A percentile compares a stretch with the other conserved stretches of the same genome.
These are phyloP conservation scores for Exidia glandulosa DNA, from an alignment of 768 basidiomycete species.

Conservation along the genomic window DNA sequence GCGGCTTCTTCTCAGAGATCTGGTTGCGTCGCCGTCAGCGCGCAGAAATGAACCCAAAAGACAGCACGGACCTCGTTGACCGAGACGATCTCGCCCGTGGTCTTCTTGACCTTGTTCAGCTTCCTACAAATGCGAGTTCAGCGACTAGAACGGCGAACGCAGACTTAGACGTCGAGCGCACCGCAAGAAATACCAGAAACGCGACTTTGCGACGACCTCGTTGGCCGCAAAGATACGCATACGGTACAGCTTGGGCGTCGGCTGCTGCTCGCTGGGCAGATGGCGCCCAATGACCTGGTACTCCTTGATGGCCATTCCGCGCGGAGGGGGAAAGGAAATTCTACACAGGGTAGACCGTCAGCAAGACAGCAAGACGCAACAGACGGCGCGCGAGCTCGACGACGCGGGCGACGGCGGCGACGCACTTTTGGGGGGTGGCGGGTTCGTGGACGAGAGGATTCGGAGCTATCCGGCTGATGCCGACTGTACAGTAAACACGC, in stretches of 20 bases:
- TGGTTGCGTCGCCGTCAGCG: slow-evolving; percentile 78
- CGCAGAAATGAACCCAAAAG: slow-evolving; percentile 16
- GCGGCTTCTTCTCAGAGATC: slow-evolving; percentile 96
- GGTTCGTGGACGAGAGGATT: too few species aligned
- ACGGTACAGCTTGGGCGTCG: slow-evolving; percentile 95
- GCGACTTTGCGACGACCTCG: slow-evolving; percentile 96
- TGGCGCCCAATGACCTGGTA: slow-evolving; percentile 97
- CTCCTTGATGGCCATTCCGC: slow-evolving; percentile 66
- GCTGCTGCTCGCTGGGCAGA: slow-evolving; percentile 85
- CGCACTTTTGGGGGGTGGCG: too few species aligned
- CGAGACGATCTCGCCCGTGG: slow-evolving; percentile 96
- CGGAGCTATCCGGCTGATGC: too few species aligned
- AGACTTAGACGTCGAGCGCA: slow-evolving; percentile 21
- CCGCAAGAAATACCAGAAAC: slow-evolving; percentile 99
- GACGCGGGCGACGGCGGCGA: too few species aligned
- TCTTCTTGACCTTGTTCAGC: slow-evolving; percentile 99
- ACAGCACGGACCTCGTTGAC: slow-evolving; percentile 89
- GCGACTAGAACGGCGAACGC: not conserved
- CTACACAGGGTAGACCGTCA: too few species aligned
- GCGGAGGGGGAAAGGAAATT: too few species aligned
- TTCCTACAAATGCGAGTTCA: slow-evolving; percentile 55
- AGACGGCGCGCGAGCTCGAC: too few species aligned
- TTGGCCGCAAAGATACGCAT: slow-evolving; percentile 99
- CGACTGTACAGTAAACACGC: too few species aligned
- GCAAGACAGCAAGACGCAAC: too few species aligned